Evolutionary conservation across 805 yeast species (phyloP).

Genomic region (Phaffomyces thermotolerans): DNA sequence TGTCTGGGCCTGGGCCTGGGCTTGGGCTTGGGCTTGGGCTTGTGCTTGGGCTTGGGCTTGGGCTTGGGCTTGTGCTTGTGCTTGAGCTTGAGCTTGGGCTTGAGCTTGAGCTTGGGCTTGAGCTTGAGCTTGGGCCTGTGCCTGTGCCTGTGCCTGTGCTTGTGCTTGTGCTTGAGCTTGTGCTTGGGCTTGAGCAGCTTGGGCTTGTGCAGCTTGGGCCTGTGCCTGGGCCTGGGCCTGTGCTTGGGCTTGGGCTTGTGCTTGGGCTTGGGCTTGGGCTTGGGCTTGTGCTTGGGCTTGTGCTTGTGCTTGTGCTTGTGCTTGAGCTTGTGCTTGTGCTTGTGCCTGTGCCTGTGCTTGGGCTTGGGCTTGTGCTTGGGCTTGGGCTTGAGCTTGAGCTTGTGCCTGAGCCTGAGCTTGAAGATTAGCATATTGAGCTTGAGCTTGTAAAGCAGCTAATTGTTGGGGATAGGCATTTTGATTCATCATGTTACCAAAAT

Average conservation of each 20-base stretch:
- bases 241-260: slow-evolving; percentile 1
- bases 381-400: slow-evolving; percentile 5
- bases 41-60: not conserved
- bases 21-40: not conserved
- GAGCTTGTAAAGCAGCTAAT: slow-evolving; percentile 13
- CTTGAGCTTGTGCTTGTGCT: too few species aligned
- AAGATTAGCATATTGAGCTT: slow-evolving; percentile 12
- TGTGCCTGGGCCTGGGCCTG: not conserved
- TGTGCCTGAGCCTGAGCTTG: slow-evolving; percentile 10
- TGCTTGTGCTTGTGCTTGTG: too few species aligned
- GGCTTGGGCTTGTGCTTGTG: slow-evolving; percentile 10
- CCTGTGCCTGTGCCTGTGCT: too few species aligned
- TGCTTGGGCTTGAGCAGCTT: not conserved
- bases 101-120: not conserved
- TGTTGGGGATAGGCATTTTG: slow-evolving; percentile 11
- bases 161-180: too few species aligned
- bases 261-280: slow-evolving; percentile 3
- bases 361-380: slow-evolving; percentile 10
- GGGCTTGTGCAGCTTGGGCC: too few species aligned
- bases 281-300: not conserved
- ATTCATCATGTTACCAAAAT: slow-evolving; percentile 3
- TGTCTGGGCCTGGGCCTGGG: not conserved
- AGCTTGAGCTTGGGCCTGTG: not conserved
- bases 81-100: not conserved
- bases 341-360: slow-evolving; percentile 5